A percentile compares a stretch with the other conserved stretches of the same genome.
Conservation (phyloP, 2,329 filamentous ascomycete species). For the Fusarium chuoi region DNA sequence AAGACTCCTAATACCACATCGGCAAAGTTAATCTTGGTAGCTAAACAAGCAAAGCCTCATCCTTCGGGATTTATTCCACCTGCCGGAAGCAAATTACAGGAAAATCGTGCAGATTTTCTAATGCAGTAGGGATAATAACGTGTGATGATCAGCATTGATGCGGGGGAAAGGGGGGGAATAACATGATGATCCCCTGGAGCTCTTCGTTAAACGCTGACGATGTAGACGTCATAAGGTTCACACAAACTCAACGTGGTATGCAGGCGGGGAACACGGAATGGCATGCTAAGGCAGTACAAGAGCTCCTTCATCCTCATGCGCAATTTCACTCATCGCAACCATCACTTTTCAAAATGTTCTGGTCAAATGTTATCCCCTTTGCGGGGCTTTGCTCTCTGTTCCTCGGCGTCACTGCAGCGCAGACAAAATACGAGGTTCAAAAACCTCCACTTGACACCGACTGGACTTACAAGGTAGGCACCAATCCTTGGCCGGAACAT, state of each 20-base stretch:
- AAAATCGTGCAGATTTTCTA: background rate
- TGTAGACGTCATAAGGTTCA: slow-evolving; percentile 20
- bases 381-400: background rate
- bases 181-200: background rate
- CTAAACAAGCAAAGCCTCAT: background rate
- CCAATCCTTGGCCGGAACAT: slow-evolving; percentile 66
- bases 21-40: slow-evolving; percentile 1
- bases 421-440: slow-evolving; percentile 50
- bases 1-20: slow-evolving; percentile 13
- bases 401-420: background rate
- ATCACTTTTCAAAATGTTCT: slow-evolving; percentile 5
- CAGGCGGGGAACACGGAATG: background rate
- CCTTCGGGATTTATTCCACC: slow-evolving; percentile 12
- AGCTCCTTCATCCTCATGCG: background rate
- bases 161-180: slow-evolving; percentile 5
- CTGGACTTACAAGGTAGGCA: slow-evolving; percentile 64
- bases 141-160: slow-evolving; percentile 11
- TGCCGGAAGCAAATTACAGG: background rate
- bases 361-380: background rate
- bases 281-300: background rate
- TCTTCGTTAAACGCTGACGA: background rate
- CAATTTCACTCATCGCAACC: background rate
- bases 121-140: background rate
- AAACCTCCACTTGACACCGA: slow-evolving; percentile 59
- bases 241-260: slow-evolving; percentile 2